A percentile compares a stretch with the other conserved stretches of the same genome.
Evolutionary conservation across 768 basidiomycete species (phyloP).

Genomic region (Termitomyces sp.): DNA sequence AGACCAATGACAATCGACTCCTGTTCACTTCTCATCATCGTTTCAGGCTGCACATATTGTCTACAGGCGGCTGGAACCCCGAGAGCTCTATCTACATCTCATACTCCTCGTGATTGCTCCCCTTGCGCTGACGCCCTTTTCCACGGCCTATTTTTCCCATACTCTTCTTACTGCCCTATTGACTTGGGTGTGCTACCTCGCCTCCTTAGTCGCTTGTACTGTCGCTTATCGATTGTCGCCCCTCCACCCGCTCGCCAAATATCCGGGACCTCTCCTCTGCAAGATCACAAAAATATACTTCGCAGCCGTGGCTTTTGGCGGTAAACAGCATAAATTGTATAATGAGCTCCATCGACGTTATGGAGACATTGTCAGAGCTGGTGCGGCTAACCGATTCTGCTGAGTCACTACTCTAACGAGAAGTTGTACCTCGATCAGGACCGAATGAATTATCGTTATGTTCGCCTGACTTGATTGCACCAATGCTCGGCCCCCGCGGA

Average conservation of each 20-base stretch:
- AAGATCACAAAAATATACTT: slow-evolving; percentile 33
- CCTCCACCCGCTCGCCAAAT: slow-evolving; percentile 38
- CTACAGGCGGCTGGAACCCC: slow-evolving; percentile 7
- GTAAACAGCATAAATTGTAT: slow-evolving; percentile 38
- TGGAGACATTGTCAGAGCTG: slow-evolving; percentile 50
- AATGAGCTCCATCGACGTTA: slow-evolving; percentile 41
- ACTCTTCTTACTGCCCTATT: background rate
- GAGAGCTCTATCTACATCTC: slow-evolving; percentile 1
- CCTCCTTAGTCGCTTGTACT: background rate
- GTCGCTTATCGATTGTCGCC: slow-evolving; percentile 37
- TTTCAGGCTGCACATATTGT: slow-evolving; percentile 8
- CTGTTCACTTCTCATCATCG: background rate
- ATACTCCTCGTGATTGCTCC: slow-evolving; percentile 5
- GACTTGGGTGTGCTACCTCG: slow-evolving; percentile 1
- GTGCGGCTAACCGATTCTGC: slow-evolving; percentile 22
- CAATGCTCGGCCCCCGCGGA: slow-evolving; percentile 29
- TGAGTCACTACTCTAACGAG: background rate
- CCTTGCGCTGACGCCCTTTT: background rate
- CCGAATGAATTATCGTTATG: slow-evolving; percentile 40
- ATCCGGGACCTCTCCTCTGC: slow-evolving; percentile 39
- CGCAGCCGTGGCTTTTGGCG: slow-evolving; percentile 22
- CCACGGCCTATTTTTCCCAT: background rate
- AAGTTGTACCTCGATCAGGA: slow-evolving; percentile 18
- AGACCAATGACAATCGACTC: background rate
- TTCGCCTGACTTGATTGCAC: slow-evolving; percentile 24